Conservation (phyloP, 805 yeast species). For the Cyberlindnera mrakii region DNA sequence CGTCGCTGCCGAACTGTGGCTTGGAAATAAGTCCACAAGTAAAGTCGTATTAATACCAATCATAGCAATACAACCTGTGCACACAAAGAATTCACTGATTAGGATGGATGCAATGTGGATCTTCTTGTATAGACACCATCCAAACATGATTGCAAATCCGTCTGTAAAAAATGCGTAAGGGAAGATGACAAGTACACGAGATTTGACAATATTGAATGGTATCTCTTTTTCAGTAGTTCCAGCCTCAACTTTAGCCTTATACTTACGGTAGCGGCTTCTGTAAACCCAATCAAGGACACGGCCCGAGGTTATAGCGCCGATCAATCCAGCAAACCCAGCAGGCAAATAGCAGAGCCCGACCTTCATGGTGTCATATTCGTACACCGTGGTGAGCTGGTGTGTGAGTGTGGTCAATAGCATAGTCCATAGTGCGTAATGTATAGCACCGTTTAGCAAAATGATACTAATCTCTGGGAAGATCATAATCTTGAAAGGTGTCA, state of each 20-base stretch:
- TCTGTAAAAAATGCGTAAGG: slow-evolving; percentile 36
- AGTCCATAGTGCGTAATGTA: slow-evolving; percentile 68
- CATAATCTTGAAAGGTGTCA: slow-evolving; percentile 39
- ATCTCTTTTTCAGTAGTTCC: slow-evolving; percentile 19
- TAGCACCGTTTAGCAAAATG: slow-evolving; percentile 49
- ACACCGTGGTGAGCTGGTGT: slow-evolving; percentile 42
- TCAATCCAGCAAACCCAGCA: slow-evolving; percentile 60
- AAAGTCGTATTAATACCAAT: slow-evolving; percentile 57
- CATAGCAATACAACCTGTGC: slow-evolving; percentile 53
- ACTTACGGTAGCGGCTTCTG: slow-evolving; percentile 26
- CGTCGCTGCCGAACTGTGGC: slow-evolving; percentile 64
- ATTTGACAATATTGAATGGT: slow-evolving; percentile 47
- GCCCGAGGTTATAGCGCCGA: slow-evolving; percentile 59
- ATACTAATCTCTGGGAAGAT: slow-evolving; percentile 38
- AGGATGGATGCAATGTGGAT: slow-evolving; percentile 21
- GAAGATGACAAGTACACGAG: slow-evolving; percentile 45
- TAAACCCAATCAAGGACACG: slow-evolving; percentile 39
- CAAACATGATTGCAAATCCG: slow-evolving; percentile 47
- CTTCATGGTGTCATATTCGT: slow-evolving; percentile 45
- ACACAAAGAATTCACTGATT: slow-evolving; percentile 49
- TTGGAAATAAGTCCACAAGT: slow-evolving; percentile 71
- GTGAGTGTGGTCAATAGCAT: slow-evolving; percentile 62
- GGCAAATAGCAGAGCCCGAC: slow-evolving; percentile 73
- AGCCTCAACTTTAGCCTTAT: slow-evolving; percentile 12
- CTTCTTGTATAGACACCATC: slow-evolving; percentile 60